Conservation (phyloP, 805 yeast genomes). For the Schwanniomyces yamadae region DNA sequence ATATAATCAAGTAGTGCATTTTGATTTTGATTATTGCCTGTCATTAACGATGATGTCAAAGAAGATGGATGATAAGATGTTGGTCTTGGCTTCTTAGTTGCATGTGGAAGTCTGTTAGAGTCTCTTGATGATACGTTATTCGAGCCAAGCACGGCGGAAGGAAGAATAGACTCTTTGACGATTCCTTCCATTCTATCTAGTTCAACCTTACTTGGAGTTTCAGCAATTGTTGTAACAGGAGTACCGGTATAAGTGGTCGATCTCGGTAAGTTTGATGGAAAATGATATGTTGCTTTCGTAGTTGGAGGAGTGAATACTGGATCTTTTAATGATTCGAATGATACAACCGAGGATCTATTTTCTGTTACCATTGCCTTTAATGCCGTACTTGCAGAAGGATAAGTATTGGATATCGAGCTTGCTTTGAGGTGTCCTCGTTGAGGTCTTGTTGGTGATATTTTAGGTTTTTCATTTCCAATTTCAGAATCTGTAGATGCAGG, state of each 20-base stretch:
- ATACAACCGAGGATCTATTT: slow-evolving; percentile 18
- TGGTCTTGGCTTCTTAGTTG: slow-evolving; percentile 68
- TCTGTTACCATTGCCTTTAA: slow-evolving; percentile 74
- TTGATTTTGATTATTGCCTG: slow-evolving; percentile 8
- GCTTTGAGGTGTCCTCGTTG: slow-evolving; percentile 29
- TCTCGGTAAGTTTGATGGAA: slow-evolving; percentile 14
- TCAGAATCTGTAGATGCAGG: slow-evolving; percentile 6
- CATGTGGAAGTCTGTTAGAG: slow-evolving; percentile 40
- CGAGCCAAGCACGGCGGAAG: slow-evolving; percentile 5
- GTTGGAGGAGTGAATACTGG: slow-evolving; percentile 14
- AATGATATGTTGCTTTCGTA: slow-evolving; percentile 10
- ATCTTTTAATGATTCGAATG: slow-evolving; percentile 13
- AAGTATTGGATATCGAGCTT: slow-evolving; percentile 27
- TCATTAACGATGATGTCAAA: slow-evolving; percentile 28
- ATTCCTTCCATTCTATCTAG: neutral
- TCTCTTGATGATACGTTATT: slow-evolving; percentile 17
- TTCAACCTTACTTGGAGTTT: slow-evolving; percentile 19
- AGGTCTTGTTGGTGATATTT: slow-evolving; percentile 22
- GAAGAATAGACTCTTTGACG: neutral
- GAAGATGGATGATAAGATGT: slow-evolving; percentile 79
- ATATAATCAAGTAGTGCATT: slow-evolving; percentile 31
- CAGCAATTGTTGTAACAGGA: slow-evolving; percentile 46
- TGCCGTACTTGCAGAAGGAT: slow-evolving; percentile 63
- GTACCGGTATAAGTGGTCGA: slow-evolving; percentile 32
- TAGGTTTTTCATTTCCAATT: slow-evolving; percentile 9